These are phyloP conservation scores for Ascomycota sp. DNA, from an alignment of 2,329 filamentous ascomycete genomes.

Conservation along the genomic window DNA sequence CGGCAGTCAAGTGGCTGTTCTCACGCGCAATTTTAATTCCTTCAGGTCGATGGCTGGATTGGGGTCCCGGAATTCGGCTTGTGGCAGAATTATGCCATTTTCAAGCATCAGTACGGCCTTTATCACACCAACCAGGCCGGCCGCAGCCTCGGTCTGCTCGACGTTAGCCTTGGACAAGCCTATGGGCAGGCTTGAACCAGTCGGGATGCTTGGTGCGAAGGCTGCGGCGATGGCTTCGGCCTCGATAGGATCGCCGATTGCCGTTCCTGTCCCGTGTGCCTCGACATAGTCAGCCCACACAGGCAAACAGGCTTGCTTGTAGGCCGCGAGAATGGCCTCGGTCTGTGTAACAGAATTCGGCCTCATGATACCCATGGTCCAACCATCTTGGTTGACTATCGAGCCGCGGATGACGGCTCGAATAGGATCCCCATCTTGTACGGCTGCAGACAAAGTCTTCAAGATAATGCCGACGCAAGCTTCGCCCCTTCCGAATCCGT, in stretches of 20 bases:
- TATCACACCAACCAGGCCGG: slow-evolving; percentile 34
- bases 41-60: slow-evolving; percentile 3
- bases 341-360: slow-evolving; percentile 4
- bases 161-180: slow-evolving; percentile 44
- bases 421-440: slow-evolving; percentile 20
- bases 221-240: slow-evolving; percentile 16
- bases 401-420: slow-evolving; percentile 14
- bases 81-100: slow-evolving; percentile 17
- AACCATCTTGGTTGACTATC: slow-evolving; percentile 19
- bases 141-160: slow-evolving; percentile 41
- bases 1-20: slow-evolving; percentile 8
- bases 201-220: slow-evolving; percentile 6
- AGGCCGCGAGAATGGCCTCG: slow-evolving; percentile 9
- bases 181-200: slow-evolving; percentile 10
- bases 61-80: slow-evolving; percentile 2
- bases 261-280: slow-evolving; percentile 19
- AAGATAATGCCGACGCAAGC: slow-evolving; percentile 19
- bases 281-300: slow-evolving; percentile 10
- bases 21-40: slow-evolving; percentile 1
- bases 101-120: slow-evolving; percentile 24
- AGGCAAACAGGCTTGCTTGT: slow-evolving; percentile 8
- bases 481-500: slow-evolving; percentile 26
- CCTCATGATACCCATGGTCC: neutral
- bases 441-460: slow-evolving; percentile 21
- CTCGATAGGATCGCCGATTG: slow-evolving; percentile 8